Percentiles rank a stretch among this genome's conserved stretches.
These are phyloP conservation scores for Dioscorea cayenensis DNA, from an alignment of 116 monocot genomes.

Conservation along the genomic window DNA sequence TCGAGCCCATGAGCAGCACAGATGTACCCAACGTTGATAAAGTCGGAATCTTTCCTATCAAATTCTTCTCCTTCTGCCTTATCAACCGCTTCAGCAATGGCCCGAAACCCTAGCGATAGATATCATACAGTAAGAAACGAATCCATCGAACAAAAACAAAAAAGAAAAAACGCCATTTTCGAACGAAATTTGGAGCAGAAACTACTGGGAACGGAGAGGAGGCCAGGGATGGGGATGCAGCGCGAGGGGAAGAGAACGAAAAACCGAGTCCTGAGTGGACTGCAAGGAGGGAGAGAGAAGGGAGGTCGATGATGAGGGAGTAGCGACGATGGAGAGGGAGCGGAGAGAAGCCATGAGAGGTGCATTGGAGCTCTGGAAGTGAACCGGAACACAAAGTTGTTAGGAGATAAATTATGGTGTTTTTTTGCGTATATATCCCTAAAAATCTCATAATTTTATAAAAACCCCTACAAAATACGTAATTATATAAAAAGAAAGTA, in stretches of 20 bases:
- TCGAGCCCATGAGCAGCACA: slow-evolving; percentile 64
- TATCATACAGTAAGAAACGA: background rate
- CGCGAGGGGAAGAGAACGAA: background rate
- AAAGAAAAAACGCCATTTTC: background rate
- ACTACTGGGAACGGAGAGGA: slow-evolving; percentile 4
- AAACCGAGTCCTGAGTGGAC: background rate
- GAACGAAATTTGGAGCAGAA: background rate
- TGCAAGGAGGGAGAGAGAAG: background rate
- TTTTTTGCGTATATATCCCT: too few species aligned
- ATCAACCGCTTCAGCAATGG: slow-evolving; percentile 9
- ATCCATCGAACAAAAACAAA: too few species aligned
- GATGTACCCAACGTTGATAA: slow-evolving; percentile 65
- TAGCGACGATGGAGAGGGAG: background rate
- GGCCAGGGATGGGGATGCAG: background rate
- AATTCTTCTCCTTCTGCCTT: slow-evolving; percentile 6
- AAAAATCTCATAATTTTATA: too few species aligned
- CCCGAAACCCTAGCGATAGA: slow-evolving; percentile 1
- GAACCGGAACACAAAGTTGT: background rate
- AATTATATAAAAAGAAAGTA: too few species aligned
- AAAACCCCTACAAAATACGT: too few species aligned
- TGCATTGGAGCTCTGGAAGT: background rate
- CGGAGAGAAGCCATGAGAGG: background rate
- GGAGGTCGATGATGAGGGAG: background rate
- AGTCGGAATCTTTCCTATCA: slow-evolving; percentile 8
- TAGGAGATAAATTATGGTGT: too few species aligned